phyloP scores from a whole-genome alignment of 495 filamentous ascomycete genomes.

The Penicillium odoratum region DNA sequence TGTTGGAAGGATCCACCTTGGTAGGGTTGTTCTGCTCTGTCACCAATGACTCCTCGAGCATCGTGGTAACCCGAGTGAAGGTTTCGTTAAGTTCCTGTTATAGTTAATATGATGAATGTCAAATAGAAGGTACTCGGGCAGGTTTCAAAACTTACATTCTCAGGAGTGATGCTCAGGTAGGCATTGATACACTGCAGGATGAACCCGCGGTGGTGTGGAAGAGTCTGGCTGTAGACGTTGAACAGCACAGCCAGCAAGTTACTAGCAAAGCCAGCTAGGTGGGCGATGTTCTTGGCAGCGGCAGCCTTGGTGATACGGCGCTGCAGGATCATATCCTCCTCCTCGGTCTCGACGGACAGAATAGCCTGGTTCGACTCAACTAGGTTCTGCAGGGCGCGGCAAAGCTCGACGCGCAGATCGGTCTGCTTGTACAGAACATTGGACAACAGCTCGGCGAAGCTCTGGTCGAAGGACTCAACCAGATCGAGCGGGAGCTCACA shows the following conservation, averaged over 20 bases:
- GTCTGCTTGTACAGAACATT: slow-evolving; percentile 92
- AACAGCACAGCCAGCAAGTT: slow-evolving; percentile 93
- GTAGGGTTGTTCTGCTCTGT: slow-evolving; percentile 55
- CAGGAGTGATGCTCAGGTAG: slow-evolving; percentile 82
- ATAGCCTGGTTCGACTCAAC: slow-evolving; percentile 90
- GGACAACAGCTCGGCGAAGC: slow-evolving; percentile 86
- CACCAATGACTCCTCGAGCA: slow-evolving; percentile 72
- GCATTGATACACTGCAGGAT: slow-evolving; percentile 93
- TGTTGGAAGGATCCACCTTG: slow-evolving; percentile 61
- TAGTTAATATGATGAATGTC: neutral
- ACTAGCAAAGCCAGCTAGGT: slow-evolving; percentile 74
- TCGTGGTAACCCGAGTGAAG: slow-evolving; percentile 77
- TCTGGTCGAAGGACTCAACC: slow-evolving; percentile 72
- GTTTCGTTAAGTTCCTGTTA: slow-evolving; percentile 76
- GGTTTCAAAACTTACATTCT: slow-evolving; percentile 43
- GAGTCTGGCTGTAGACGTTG: slow-evolving; percentile 94
- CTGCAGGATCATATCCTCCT: slow-evolving; percentile 69
- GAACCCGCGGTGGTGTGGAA: slow-evolving; percentile 86
- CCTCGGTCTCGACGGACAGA: slow-evolving; percentile 54
- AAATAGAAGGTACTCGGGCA: neutral
- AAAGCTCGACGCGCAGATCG: slow-evolving; percentile 81
- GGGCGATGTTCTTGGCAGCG: slow-evolving; percentile 73
- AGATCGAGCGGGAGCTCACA: slow-evolving; percentile 89
- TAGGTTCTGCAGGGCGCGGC: slow-evolving; percentile 76
- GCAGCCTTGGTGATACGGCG: slow-evolving; percentile 70